Evolutionary conservation across 495 filamentous ascomycete genomes (phyloP).

Genomic region (Thermochaetoides thermophila): DNA sequence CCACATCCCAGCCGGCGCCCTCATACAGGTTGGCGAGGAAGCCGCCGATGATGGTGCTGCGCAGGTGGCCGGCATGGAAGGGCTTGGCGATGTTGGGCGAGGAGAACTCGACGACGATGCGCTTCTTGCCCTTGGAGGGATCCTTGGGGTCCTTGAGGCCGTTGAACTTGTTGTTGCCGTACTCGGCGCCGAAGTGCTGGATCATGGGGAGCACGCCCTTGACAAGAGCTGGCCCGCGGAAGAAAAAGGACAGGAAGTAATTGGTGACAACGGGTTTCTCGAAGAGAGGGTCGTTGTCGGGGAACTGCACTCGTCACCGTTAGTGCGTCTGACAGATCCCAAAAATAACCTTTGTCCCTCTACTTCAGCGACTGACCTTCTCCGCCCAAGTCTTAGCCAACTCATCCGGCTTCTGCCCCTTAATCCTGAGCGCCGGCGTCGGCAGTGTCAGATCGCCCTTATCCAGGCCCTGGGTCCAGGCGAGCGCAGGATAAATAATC

Average conservation of each 20-base stretch:
- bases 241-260: constrained; percentile 71
- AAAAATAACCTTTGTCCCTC: too few relatives aligned
- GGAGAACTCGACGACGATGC: constrained; percentile 46
- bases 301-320: constrained; percentile 42
- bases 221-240: constrained; percentile 44
- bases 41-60: constrained; percentile 52
- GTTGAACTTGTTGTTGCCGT: constrained; percentile 48
- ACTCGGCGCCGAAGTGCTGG: constrained; percentile 43
- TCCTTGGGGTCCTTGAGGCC: constrained; percentile 56
- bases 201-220: constrained; percentile 49
- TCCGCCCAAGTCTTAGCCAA: constrained; percentile 54
- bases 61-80: constrained; percentile 53
- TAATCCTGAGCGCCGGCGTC: constrained; percentile 64
- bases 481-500: constrained; percentile 62
- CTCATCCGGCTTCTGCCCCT: constrained; percentile 65
- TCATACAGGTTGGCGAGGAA: constrained; percentile 48
- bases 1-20: constrained; percentile 45
- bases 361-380: too few relatives aligned
- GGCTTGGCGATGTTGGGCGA: constrained; percentile 52
- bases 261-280: constrained; percentile 47
- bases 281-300: constrained; percentile 57
- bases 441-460: constrained; percentile 80
- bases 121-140: constrained; percentile 55
- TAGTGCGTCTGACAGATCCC: too few relatives aligned
- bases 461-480: constrained; percentile 72